Percentiles rank a stretch among this genome's conserved stretches.
Conservation (phyloP, 2,329 filamentous ascomycete species). For the Didymosphaeria variabile region DNA sequence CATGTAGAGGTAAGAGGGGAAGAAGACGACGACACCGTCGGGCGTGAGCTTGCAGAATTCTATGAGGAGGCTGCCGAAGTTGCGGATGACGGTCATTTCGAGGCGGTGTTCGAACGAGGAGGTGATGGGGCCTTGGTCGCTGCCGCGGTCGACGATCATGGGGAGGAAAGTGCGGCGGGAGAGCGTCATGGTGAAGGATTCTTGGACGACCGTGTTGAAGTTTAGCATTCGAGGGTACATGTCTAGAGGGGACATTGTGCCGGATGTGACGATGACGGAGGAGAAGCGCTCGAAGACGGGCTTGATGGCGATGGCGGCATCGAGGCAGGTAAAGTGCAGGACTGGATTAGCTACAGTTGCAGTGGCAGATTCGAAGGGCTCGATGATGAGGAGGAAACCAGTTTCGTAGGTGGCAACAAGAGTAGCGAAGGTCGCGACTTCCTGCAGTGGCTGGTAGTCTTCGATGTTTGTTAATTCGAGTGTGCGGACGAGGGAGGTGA, state of each 20-base stretch:
- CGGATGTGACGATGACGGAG: constrained; percentile 97
- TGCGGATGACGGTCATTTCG: constrained; percentile 94
- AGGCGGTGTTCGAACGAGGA: constrained; percentile 96
- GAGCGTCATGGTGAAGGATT: constrained; percentile 97
- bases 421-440: constrained; percentile 97
- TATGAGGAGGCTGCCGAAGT: constrained; percentile 91
- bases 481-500: constrained; percentile 93
- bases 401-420: constrained; percentile 96
- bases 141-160: constrained; percentile 96
- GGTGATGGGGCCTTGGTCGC: constrained; percentile 91
- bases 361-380: constrained; percentile 94
- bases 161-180: constrained; percentile 94
- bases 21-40: constrained; percentile 98
- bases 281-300: constrained; percentile 97
- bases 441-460: constrained; percentile 95
- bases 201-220: constrained; percentile 90
- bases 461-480: constrained; percentile 97
- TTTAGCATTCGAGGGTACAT: constrained; percentile 99
- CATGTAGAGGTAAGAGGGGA: constrained; percentile 99
- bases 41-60: constrained; percentile 97
- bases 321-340: constrained; percentile 95
- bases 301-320: constrained; percentile 97
- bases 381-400: constrained; percentile 94
- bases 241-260: constrained; percentile 94
- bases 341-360: constrained; percentile 96